Conservation (phyloP, 306 rosid species). For the Medicago ruthenica region DNA sequence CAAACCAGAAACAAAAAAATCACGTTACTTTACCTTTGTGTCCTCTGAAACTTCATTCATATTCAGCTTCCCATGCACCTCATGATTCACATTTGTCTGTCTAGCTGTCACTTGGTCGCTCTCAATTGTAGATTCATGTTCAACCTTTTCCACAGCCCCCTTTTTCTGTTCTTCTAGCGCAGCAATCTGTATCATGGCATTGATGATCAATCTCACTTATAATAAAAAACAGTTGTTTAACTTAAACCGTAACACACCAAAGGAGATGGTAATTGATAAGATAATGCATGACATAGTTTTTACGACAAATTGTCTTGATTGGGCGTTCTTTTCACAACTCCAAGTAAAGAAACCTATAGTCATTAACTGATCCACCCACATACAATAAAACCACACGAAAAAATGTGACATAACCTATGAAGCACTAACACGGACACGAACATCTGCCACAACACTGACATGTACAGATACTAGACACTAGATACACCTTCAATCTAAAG, state of each 20-base stretch:
- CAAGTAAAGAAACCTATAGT: conserved; percentile 15
- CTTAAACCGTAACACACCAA: not conserved
- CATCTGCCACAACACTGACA: no score
- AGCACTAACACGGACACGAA: not conserved
- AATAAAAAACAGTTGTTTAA: conserved; percentile 1
- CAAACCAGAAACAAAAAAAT: conserved; percentile 9
- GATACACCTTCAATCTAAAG: not conserved
- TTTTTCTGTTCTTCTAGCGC: conserved; percentile 78
- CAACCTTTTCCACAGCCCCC: conserved; percentile 50
- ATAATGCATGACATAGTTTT: conserved; percentile 10
- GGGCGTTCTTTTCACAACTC: conserved; percentile 30
- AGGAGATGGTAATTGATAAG: conserved; percentile 19
- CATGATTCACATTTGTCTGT: conserved; percentile 39
- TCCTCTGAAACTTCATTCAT: conserved; percentile 58
- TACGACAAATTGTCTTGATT: not conserved
- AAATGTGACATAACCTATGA: not conserved
- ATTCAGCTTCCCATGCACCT: conserved; percentile 48
- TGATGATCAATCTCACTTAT: conserved; percentile 28
- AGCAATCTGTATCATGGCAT: conserved; percentile 66
- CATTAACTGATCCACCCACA: conserved; percentile 13
- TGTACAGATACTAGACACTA: not conserved
- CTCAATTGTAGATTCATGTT: conserved; percentile 46
- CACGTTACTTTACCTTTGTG: conserved; percentile 49
- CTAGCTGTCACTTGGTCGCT: conserved; percentile 41
- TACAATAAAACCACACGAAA: conserved; percentile 27